Evolutionary conservation across 192 early-diverging fungal genomes (phyloP).

Genomic region (Mortierella hygrophila): DNA sequence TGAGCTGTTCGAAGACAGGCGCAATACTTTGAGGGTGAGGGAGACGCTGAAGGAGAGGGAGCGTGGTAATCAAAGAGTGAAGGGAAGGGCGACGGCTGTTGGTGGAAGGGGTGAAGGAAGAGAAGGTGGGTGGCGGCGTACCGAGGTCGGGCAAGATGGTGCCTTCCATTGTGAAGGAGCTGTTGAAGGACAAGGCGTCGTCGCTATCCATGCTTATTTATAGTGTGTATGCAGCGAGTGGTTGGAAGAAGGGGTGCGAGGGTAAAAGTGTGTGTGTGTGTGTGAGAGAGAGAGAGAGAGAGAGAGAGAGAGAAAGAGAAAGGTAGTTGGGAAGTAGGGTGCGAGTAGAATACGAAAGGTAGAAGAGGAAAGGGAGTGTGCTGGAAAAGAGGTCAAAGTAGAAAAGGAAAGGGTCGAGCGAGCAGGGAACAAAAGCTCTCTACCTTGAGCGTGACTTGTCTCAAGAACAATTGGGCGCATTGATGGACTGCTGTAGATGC

Average conservation of each 20-base stretch:
- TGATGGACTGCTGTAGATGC: background rate
- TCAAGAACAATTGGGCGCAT: too few relatives aligned
- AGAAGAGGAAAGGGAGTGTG: too few relatives aligned
- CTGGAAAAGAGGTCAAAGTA: too few relatives aligned
- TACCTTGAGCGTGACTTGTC: too few relatives aligned
- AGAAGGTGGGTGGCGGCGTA: background rate
- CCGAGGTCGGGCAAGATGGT: background rate
- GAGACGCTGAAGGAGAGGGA: background rate
- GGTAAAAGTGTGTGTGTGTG: too few relatives aligned
- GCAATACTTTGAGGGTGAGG: background rate
- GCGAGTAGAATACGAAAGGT: too few relatives aligned
- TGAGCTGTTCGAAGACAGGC: background rate
- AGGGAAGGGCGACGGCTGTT: background rate
- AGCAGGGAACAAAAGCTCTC: too few relatives aligned
- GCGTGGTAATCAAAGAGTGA: background rate
- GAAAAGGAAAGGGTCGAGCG: too few relatives aligned
- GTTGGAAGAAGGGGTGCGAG: background rate
- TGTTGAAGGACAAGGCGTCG: conserved; percentile 1
- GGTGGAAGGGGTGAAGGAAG: too few relatives aligned
- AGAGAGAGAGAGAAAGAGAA: background rate
- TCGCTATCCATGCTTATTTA: background rate
- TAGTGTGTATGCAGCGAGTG: background rate
- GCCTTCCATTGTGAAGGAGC: background rate
- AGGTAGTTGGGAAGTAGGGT: too few relatives aligned
- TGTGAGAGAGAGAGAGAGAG: too few relatives aligned